These are phyloP conservation scores for Anisodus acutangulus DNA, from an alignment of 257 asterid genomes.

Conservation along the genomic window DNA sequence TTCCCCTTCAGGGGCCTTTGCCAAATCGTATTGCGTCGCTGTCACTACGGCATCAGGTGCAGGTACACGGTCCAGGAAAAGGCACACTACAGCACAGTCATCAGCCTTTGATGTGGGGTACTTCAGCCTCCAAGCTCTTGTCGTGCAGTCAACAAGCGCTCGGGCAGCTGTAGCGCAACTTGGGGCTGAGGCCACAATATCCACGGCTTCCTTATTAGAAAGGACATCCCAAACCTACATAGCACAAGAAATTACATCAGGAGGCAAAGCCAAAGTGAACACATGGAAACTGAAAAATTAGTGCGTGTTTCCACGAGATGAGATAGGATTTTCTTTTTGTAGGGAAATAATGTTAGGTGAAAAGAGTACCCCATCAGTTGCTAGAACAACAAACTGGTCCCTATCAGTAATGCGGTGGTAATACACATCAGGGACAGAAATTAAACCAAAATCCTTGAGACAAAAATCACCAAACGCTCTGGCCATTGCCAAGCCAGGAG, in stretches of 20 bases:
- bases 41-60: constrained; percentile 32
- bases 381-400: constrained; percentile 86
- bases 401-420: constrained; percentile 69
- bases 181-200: constrained; percentile 91
- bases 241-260: constrained; percentile 18
- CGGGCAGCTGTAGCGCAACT: constrained; percentile 80
- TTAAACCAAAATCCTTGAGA: constrained; percentile 92
- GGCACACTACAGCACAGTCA: constrained; percentile 94
- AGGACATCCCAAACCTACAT: constrained; percentile 98
- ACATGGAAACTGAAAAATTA: constrained; percentile 18
- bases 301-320: neutral
- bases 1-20: constrained; percentile 40
- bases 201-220: constrained; percentile 92
- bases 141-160: constrained; percentile 93
- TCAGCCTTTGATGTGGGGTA: constrained; percentile 97
- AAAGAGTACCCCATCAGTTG: constrained; percentile 89
- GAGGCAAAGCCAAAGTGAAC: neutral
- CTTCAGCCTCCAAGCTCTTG: constrained; percentile 96
- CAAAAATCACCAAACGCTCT: constrained; percentile 99
- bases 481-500: constrained; percentile 99
- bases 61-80: constrained; percentile 55
- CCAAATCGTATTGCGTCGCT: constrained; percentile 33
- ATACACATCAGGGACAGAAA: constrained; percentile 93
- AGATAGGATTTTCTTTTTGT: neutral
- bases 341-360: constrained; percentile 19